A percentile compares a stretch with the other conserved stretches of the same genome.
phyloP scores from a whole-genome alignment of 2,329 filamentous ascomycete genomes.

The Herpotrichia juniperi region DNA sequence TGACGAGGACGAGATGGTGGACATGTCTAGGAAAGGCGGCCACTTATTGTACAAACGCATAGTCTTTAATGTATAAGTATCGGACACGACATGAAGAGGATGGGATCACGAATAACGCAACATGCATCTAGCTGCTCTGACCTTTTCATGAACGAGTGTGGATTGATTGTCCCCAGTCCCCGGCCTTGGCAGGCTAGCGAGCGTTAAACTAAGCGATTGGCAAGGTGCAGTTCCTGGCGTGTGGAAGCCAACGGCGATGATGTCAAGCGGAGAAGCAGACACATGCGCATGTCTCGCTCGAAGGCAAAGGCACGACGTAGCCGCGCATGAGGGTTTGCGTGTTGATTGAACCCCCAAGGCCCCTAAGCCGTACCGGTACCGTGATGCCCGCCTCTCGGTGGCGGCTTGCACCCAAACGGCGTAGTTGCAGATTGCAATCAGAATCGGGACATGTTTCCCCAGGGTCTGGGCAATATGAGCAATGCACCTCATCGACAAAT shows the following conservation, averaged over 20 bases:
- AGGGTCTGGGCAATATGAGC: neutral
- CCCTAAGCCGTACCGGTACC: neutral
- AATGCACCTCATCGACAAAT: constrained; percentile 5
- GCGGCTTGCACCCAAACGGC: neutral
- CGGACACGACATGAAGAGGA: neutral
- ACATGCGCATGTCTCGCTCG: neutral
- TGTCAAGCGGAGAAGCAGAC: constrained; percentile 2
- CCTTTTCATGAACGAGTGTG: too few relatives aligned
- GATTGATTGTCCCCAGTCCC: neutral
- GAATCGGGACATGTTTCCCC: neutral
- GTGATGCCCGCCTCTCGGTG: neutral
- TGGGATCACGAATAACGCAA: neutral
- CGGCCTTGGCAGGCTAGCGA: neutral
- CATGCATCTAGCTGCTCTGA: too few relatives aligned
- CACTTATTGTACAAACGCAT: neutral
- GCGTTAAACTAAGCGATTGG: constrained; percentile 1
- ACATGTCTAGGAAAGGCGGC: neutral
- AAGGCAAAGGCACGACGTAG: neutral
- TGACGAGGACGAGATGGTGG: neutral
- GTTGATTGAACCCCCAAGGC: too few relatives aligned
- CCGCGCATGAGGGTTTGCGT: too few relatives aligned
- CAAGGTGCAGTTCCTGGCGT: neutral
- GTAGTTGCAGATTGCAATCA: neutral
- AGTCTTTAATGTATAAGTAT: neutral
- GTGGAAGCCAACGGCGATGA: neutral